Conservation (phyloP, 805 yeast species). For the Jamesozyma piceae region DNA sequence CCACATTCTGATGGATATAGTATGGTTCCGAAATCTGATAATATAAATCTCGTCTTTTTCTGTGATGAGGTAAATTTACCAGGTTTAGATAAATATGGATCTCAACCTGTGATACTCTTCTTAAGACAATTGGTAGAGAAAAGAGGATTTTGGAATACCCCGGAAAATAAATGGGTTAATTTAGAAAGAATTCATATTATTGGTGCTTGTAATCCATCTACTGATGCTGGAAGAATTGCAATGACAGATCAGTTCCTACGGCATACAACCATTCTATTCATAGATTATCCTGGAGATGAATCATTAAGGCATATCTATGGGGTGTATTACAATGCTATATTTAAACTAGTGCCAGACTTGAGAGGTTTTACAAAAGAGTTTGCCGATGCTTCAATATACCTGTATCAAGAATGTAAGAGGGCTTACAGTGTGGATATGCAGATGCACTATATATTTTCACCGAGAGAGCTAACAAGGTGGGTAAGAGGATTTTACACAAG, state of each 20-base stretch:
- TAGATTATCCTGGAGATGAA: constrained; percentile 62
- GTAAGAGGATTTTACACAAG: constrained; percentile 60
- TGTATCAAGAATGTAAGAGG: constrained; percentile 41
- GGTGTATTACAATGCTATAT: constrained; percentile 44
- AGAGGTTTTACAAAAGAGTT: constrained; percentile 44
- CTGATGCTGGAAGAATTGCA: constrained; percentile 61
- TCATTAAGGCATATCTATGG: constrained; percentile 63
- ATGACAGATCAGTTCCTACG: constrained; percentile 56
- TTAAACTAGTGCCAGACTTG: constrained; percentile 53
- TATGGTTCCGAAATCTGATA: constrained; percentile 50
- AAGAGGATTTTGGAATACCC: constrained; percentile 66
- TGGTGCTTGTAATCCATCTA: constrained; percentile 93
- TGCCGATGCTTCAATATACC: constrained; percentile 56
- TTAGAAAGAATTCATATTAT: constrained; percentile 64
- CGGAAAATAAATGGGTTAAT: constrained; percentile 55
- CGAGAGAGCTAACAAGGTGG: constrained; percentile 89
- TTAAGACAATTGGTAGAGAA: constrained; percentile 67
- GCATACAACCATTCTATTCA: constrained; percentile 55
- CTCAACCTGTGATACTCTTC: constrained; percentile 62
- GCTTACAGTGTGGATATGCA: constrained; percentile 33
- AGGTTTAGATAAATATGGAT: constrained; percentile 55
- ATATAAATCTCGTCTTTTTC: constrained; percentile 70
- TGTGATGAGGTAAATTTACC: constrained; percentile 92
- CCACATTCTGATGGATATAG: constrained; percentile 42
- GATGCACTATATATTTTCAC: constrained; percentile 69